Base-by-base conservation (phyloP, 2,329 filamentous ascomycete species). In the Rhynchosporium secalis region DNA sequence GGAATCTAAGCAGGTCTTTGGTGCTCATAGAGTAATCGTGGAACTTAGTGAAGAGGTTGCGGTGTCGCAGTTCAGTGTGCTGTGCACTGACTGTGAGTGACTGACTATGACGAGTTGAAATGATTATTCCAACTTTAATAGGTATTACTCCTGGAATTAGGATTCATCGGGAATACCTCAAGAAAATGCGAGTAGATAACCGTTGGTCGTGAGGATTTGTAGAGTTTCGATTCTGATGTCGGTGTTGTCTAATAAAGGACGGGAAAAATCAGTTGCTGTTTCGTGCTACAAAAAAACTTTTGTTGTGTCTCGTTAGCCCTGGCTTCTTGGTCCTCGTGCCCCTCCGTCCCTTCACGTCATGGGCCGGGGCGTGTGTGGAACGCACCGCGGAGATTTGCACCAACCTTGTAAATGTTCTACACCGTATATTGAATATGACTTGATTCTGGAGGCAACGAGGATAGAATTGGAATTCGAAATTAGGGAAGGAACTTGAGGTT, bases 1-100 rank as follows among this genome's bases (percentile, higher is more conserved):
- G 86, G 82, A 96, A 95, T 81, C 92, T 90, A 76, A 96, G 86
- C 75, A 96, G 87, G 79, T 96, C 91, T 81, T 88, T 90, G 78
- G 85, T 88, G 89, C 86, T 93, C 92, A 96, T 96, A 88, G 86
- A 91, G 86, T 78, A 80, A 54, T 65, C 49, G 60, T 48, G 40
- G 51, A 58, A 62, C 46, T 1, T 29, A 43, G 40, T 12, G 41
- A 26, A 61, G 28, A 38, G 55, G 60, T 60, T 62, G 62, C 29
- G 40, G 58, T 55, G 65, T 65, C 66, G 62, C 68, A 66, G 66
- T 63, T 49, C 63, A 66, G 65, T 55, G 67, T 67, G 54, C 46
- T 60, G 61, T 48, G 68, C 66, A 66, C 65, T 64, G 58, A 60
- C 20, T 20, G 20, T 20, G 20, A 20, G 20, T 20, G 36, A n/a